Base-by-base conservation (phyloP, 495 filamentous ascomycete genomes). In the Hypoxylon lenormandii region DNA sequence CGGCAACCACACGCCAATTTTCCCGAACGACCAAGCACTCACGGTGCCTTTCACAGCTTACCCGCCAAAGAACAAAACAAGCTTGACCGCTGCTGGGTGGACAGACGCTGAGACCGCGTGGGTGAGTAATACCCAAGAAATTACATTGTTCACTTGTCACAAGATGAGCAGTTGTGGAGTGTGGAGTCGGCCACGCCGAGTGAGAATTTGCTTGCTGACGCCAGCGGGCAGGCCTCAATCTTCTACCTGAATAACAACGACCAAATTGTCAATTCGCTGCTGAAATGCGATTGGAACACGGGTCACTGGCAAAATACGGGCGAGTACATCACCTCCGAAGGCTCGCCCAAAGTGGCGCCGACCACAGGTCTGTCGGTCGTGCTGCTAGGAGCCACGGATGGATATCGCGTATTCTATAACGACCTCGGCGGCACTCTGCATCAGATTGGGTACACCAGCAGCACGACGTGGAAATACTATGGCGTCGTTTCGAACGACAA, bases 211-310 rank as follows among this genome's bases (percentile, higher is more conserved):
- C n/a, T 61, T 19, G 71, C 71, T 74, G 67, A 74, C 67, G 58
- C 64, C 59, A 68, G 54, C 59, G 15, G 28, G 48, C 26, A 74
- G 69, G 64, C 72, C 6, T 75, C 72, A 1, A 57, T 77, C 5
- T 77, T 77, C 64, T 77, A 75, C 62, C 55, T 74, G 51, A 66
- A 73, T 43, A 67, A 67, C 40, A 72, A 72, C 67, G 64, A 77
- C 38, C 59, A 73, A 10, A 73, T 77, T 28, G 67, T 77, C 69
- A 72, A 69, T 59, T 54, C 74, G 48, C 37, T 77, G 5, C 55
- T 73, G 52, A 64, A 62, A 60, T 77, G 74, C 59, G 60, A 77
- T 49, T 61, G 46, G 59, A 53, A 40, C 26, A 66, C 70, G 26
- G 74, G 74, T 10, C 30, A 42, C 7, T 77, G 69, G 62, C 45